These are phyloP conservation scores for Kurtzmaniella quercitrusa DNA, from an alignment of 1,139 yeast genomes.

Conservation along the genomic window DNA sequence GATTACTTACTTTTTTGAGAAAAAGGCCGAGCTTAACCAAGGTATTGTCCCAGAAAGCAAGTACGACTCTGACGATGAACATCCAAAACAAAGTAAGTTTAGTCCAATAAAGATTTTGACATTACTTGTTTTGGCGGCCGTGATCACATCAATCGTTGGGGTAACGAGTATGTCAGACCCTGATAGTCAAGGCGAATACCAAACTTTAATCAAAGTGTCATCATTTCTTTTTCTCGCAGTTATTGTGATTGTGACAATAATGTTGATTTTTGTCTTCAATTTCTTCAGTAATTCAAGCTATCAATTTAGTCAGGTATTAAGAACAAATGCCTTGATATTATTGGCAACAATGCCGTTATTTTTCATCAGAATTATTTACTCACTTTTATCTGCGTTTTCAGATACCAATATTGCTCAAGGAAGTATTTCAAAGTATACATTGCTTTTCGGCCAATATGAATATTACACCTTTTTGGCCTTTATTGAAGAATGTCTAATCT, in stretches of 20 bases:
- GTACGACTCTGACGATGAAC: neutral
- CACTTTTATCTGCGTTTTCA: constrained; percentile 15
- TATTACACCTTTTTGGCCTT: constrained; percentile 18
- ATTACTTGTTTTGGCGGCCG: constrained; percentile 13
- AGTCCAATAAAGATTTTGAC: constrained; percentile 15
- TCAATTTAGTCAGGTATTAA: constrained; percentile 2
- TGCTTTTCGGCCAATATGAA: constrained; percentile 18
- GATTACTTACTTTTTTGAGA: constrained; percentile 8
- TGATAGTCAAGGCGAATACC: constrained; percentile 3
- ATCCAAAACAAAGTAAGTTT: constrained; percentile 3
- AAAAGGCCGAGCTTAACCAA: constrained; percentile 3
- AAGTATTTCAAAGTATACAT: constrained; percentile 13
- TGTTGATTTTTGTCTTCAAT: constrained; percentile 4
- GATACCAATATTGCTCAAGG: constrained; percentile 11
- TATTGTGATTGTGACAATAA: constrained; percentile 6
- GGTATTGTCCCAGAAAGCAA: constrained; percentile 3
- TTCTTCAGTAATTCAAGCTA: constrained; percentile 4
- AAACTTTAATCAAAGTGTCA: constrained; percentile 10
- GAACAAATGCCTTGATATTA: constrained; percentile 6
- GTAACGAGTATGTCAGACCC: constrained; percentile 5
- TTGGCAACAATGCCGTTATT: constrained; percentile 9
- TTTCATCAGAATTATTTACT: constrained; percentile 14
- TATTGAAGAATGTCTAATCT: constrained; percentile 9
- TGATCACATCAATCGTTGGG: constrained; percentile 15
- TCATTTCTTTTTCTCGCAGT: constrained; percentile 14